These are phyloP conservation scores for Fraxinus platypoda DNA, from an alignment of 305 asterid species.

Conservation along the genomic window DNA sequence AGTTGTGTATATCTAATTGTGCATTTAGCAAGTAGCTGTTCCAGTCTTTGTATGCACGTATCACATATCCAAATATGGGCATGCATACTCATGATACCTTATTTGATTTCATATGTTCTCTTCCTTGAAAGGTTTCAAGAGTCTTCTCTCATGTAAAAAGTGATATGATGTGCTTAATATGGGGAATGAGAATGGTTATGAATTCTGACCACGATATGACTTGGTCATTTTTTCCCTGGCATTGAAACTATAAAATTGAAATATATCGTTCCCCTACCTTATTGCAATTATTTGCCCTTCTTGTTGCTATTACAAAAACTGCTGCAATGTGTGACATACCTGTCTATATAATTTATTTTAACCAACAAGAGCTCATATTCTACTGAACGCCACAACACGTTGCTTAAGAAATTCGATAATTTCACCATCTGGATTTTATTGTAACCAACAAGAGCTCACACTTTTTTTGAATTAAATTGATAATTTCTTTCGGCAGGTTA, in stretches of 20 bases:
- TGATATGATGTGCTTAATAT: not conserved
- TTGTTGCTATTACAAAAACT: slow-evolving; percentile 10
- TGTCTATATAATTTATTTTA: not conserved
- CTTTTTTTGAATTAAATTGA: not conserved
- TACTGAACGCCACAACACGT: not conserved
- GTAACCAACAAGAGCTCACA: not conserved
- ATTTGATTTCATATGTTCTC: not conserved
- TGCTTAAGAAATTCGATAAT: not conserved
- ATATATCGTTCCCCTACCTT: not conserved
- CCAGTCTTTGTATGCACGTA: not conserved
- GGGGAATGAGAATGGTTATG: not conserved
- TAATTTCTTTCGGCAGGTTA: slow-evolving; percentile 56
- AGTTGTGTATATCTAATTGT: not conserved
- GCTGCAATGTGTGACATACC: slow-evolving; percentile 8
- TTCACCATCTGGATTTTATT: not conserved
- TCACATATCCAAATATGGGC: not conserved
- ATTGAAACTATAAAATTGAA: not conserved
- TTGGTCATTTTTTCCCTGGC: not conserved
- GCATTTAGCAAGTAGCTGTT: not conserved
- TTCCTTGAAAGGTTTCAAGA: not conserved
- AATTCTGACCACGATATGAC: not conserved
- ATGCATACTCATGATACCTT: not conserved
- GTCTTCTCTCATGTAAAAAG: not conserved
- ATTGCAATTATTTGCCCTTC: not conserved
- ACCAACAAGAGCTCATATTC: not conserved